Evolutionary conservation across 108 stramenopile species (phyloP).

Genomic region (Cyclotella baltica): DNA sequence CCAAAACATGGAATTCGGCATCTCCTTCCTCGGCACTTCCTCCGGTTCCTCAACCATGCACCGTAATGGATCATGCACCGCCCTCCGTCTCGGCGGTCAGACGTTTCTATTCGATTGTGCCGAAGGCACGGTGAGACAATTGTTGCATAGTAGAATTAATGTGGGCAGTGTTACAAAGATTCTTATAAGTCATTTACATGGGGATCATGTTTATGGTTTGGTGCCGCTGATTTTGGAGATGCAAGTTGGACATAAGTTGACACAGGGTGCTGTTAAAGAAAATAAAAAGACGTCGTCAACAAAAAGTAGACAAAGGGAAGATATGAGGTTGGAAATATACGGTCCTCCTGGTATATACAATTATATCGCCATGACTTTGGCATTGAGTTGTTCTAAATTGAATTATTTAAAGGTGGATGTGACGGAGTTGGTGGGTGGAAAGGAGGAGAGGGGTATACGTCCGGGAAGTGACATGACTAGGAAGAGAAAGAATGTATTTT

Average conservation of each 20-base stretch:
- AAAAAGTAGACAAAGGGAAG: no score
- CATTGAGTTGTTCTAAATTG: constrained; percentile 59
- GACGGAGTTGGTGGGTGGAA: constrained; percentile 76
- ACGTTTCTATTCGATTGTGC: constrained; percentile 89
- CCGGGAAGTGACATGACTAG: neutral
- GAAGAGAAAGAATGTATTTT: constrained; percentile 55
- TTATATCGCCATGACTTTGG: constrained; percentile 69
- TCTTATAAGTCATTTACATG: constrained; percentile 94
- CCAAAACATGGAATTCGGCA: constrained; percentile 49
- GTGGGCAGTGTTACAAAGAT: constrained; percentile 59
- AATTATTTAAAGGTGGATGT: constrained; percentile 65
- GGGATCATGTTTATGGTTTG: constrained; percentile 93
- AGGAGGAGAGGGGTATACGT: constrained; percentile 40
- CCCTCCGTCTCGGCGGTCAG: constrained; percentile 64
- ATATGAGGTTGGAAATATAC: constrained; percentile 84
- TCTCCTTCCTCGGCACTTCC: constrained; percentile 82
- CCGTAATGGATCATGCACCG: constrained; percentile 57
- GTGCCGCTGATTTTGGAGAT: constrained; percentile 76
- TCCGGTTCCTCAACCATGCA: constrained; percentile 60
- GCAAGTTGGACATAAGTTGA: constrained; percentile 29
- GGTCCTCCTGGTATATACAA: constrained; percentile 85
- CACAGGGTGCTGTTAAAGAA: constrained; percentile 17
- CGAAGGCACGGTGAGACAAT: constrained; percentile 90
- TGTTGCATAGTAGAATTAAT: constrained; percentile 46
- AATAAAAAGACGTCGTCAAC: constrained; percentile 8